Conservation (phyloP, 179 eudicot genomes). For the Beta corolliflora region DNA sequence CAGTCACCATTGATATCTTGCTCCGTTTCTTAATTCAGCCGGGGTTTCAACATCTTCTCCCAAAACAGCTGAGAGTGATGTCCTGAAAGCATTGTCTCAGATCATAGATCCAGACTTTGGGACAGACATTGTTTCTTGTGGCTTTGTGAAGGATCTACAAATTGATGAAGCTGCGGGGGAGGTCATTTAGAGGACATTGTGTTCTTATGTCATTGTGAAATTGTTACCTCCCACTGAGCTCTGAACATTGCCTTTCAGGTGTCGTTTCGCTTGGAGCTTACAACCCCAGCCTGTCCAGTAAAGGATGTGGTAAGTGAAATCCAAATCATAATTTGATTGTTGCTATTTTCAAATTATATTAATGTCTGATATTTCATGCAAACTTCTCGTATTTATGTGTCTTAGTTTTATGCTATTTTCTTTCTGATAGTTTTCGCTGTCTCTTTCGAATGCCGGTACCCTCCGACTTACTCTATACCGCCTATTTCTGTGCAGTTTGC, state of each 20-base stretch:
- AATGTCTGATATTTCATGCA: neutral
- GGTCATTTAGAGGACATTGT: conserved; percentile 50
- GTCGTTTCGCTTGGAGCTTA: conserved; percentile 95
- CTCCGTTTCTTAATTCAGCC: conserved; percentile 36
- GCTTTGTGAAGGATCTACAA: conserved; percentile 87
- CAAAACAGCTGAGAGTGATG: conserved; percentile 64
- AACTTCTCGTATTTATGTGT: neutral
- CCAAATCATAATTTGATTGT: conserved; percentile 27
- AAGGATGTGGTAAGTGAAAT: conserved; percentile 88
- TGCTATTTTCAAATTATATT: neutral
- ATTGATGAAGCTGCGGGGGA: conserved; percentile 69
- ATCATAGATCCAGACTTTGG: conserved; percentile 99
- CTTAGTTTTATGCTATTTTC: neutral
- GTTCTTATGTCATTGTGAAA: conserved; percentile 24
- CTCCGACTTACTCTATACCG: neutral
- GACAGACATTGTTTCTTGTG: conserved; percentile 97
- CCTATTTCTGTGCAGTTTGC: neutral
- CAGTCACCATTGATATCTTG: neutral
- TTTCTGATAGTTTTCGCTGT: neutral
- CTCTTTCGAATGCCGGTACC: neutral
- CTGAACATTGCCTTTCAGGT: conserved; percentile 66
- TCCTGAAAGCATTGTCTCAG: conserved; percentile 86
- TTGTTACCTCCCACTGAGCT: conserved; percentile 25
- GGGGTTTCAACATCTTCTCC: conserved; percentile 51
- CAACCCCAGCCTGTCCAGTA: conserved; percentile 98